Evolutionary conservation across 768 basidiomycete genomes (phyloP).

Genomic region (Naematelia aurantialba): DNA sequence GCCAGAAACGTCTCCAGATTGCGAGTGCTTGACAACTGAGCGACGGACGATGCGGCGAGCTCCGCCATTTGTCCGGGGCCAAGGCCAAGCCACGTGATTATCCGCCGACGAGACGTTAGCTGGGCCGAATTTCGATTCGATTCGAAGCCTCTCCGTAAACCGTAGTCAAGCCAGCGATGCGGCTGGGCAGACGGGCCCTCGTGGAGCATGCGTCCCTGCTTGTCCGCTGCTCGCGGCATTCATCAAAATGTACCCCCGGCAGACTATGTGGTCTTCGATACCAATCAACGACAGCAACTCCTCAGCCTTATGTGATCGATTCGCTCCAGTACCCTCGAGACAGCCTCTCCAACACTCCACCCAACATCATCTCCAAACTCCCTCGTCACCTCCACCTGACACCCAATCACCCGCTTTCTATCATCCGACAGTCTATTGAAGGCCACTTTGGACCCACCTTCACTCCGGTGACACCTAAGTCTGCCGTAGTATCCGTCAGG

Average conservation of each 20-base stretch:
- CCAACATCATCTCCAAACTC: slow-evolving; percentile 77
- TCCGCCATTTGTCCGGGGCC: not conserved
- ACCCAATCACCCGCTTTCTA: slow-evolving; percentile 77
- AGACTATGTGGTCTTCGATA: not conserved
- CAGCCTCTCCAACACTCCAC: slow-evolving; percentile 74
- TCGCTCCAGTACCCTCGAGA: slow-evolving; percentile 63
- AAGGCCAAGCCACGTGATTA: too few species aligned
- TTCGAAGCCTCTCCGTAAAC: too few species aligned
- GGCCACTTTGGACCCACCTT: slow-evolving; percentile 69
- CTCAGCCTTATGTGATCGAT: not conserved
- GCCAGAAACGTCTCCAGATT: too few species aligned
- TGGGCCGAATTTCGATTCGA: not conserved
- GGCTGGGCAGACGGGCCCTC: not conserved
- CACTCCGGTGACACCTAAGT: slow-evolving; percentile 68
- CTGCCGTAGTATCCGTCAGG: slow-evolving; percentile 81
- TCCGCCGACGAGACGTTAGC: too few species aligned
- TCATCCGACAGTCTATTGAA: slow-evolving; percentile 77
- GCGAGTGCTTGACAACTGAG: too few species aligned
- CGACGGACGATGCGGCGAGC: too few species aligned
- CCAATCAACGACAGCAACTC: not conserved
- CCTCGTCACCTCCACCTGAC: slow-evolving; percentile 69
- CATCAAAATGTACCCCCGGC: not conserved
- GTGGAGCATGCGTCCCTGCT: not conserved
- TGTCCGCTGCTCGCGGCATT: not conserved
- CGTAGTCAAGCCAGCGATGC: not conserved